A percentile compares a stretch with the other conserved stretches of the same genome.
Evolutionary conservation across 2,329 filamentous ascomycete genomes (phyloP).

Genomic region (Ascochyta clinopodiicola): DNA sequence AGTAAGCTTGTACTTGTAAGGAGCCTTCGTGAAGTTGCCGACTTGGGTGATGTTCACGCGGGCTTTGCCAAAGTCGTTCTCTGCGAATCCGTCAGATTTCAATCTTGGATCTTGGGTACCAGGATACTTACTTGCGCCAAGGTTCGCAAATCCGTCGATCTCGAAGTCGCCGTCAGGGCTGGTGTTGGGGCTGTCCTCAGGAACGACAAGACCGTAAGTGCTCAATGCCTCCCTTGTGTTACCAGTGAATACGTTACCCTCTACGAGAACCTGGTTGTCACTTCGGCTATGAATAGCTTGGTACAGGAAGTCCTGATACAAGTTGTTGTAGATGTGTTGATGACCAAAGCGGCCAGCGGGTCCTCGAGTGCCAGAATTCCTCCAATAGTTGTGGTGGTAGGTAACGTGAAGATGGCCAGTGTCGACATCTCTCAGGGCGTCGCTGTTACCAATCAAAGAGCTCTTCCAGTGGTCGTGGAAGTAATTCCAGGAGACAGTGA

Average conservation of each 20-base stretch:
- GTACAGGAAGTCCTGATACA: conserved; percentile 47
- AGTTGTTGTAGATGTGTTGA: conserved; percentile 66
- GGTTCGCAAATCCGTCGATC: conserved; percentile 62
- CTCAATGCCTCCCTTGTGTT: conserved; percentile 59
- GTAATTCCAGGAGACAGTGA: conserved; percentile 62
- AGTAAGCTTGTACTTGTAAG: conserved; percentile 59
- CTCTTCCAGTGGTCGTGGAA: conserved; percentile 68
- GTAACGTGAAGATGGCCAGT: conserved; percentile 68
- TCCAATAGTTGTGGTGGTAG: conserved; percentile 72
- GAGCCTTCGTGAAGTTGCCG: conserved; percentile 58
- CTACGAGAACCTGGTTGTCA: conserved; percentile 54
- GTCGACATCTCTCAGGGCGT: conserved; percentile 64
- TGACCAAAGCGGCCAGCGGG: conserved; percentile 72
- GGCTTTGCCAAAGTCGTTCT: conserved; percentile 58
- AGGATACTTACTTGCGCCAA: conserved; percentile 57
- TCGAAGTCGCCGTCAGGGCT: conserved; percentile 61
- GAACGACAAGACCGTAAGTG: conserved; percentile 64
- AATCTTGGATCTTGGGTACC: background rate
- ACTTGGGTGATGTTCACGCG: conserved; percentile 60
- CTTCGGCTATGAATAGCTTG: conserved; percentile 54
- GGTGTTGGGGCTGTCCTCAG: conserved; percentile 62
- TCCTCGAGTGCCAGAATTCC: conserved; percentile 67
- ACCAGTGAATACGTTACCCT: conserved; percentile 56
- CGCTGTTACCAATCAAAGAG: conserved; percentile 66
- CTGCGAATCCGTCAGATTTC: conserved; percentile 23